phyloP scores from a whole-genome alignment of 495 filamentous ascomycete genomes.

The Tuber calosporum region DNA sequence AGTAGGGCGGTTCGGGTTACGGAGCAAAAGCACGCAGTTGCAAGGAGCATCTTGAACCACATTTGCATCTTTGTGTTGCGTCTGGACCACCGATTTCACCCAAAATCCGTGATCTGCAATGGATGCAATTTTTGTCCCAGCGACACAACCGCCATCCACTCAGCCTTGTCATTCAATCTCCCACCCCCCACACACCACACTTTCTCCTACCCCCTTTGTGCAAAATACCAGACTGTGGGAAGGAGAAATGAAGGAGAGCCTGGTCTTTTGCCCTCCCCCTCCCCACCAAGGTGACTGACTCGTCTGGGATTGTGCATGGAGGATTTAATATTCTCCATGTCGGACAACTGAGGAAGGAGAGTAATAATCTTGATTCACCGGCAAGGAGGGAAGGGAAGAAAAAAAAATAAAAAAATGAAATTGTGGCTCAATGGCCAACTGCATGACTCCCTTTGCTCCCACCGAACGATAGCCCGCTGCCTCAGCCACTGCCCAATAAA shows the following conservation, averaged over 20 bases:
- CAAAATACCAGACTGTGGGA: not conserved
- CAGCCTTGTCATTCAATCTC: constrained; percentile 1
- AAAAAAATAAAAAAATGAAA: not conserved
- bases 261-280: not conserved
- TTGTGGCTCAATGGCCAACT: not conserved
- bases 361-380: too few species aligned
- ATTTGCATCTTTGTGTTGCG: constrained; percentile 14
- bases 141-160: constrained; percentile 29
- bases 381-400: not conserved
- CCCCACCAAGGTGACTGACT: not conserved
- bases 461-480: not conserved
- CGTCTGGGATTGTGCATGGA: not conserved
- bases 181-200: not conserved
- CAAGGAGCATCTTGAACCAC: not conserved
- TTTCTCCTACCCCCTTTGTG: not conserved
- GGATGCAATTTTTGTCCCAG: constrained; percentile 27
- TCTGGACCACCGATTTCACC: constrained; percentile 20
- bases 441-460: not conserved
- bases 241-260: not conserved
- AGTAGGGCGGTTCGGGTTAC: not conserved
- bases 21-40: not conserved
- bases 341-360: not conserved
- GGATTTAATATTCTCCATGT: constrained; percentile 1
- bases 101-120: constrained; percentile 33
- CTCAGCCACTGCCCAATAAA: not conserved